Evolutionary conservation across 768 basidiomycete species (phyloP).

Genomic region (Russula virescens): DNA sequence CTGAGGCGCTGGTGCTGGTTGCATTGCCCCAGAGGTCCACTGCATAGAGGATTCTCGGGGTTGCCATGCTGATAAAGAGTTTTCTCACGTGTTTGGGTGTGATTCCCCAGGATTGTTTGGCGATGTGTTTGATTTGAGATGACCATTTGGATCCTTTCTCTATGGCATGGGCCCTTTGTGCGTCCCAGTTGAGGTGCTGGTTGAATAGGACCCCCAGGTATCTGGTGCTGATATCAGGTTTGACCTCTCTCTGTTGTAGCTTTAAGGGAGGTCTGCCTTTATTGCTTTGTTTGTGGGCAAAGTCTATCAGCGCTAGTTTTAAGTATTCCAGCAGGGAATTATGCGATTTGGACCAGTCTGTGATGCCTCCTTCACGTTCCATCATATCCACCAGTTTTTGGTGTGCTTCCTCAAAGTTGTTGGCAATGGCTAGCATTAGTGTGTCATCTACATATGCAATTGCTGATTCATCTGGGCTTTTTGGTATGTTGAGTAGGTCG

Average conservation of each 20-base stretch:
- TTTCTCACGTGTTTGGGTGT: background rate
- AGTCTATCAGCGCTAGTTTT: too few species aligned
- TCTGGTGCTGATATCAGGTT: background rate
- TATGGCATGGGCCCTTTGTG: too few species aligned
- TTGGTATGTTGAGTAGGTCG: too few species aligned
- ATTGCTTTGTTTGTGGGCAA: background rate
- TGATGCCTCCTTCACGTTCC: conserved; percentile 10
- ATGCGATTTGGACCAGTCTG: background rate
- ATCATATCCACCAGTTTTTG: background rate
- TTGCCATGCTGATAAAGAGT: background rate
- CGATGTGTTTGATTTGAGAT: background rate
- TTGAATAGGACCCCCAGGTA: background rate
- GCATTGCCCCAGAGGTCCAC: conserved; percentile 23
- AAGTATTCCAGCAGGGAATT: background rate
- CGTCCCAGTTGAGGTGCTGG: too few species aligned
- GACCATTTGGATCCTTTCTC: too few species aligned
- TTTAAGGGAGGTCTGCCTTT: background rate
- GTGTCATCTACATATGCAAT: too few species aligned
- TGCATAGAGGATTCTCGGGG: background rate
- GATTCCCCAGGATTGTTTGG: background rate
- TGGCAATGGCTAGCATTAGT: too few species aligned
- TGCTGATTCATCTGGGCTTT: too few species aligned
- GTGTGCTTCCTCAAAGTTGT: too few species aligned
- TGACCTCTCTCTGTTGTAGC: background rate
- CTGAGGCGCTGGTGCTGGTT: background rate